Evolutionary conservation across 1,284 basidiomycete species (phyloP).

Genomic region (Trichosporon sp.): DNA sequence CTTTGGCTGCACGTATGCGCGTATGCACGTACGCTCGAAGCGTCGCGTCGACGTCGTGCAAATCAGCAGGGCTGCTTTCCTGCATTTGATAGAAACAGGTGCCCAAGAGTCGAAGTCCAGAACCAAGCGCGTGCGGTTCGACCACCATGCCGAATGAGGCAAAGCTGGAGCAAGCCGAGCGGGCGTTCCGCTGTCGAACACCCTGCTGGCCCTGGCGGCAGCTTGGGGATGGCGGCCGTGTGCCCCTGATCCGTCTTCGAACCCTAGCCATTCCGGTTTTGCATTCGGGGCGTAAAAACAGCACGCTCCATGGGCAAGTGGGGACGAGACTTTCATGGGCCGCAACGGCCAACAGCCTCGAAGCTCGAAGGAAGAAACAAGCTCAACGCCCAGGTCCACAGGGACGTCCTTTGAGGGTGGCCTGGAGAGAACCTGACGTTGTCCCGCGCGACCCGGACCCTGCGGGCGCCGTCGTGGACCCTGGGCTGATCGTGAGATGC

Average conservation of each 20-base stretch:
- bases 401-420: not conserved
- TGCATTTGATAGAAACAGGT: slow-evolving; percentile 3
- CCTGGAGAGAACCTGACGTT: no score
- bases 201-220: not conserved
- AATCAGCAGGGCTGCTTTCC: not conserved
- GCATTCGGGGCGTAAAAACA: not conserved
- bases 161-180: not conserved
- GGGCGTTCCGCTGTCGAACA: not conserved
- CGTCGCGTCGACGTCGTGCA: not conserved
- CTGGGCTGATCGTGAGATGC: slow-evolving; percentile 16
- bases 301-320: not conserved
- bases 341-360: not conserved
- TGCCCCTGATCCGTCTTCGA: not conserved
- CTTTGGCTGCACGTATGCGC: not conserved
- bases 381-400: not conserved
- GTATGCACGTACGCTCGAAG: not conserved
- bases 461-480: not conserved
- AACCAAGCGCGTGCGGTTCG: not conserved
- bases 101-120: not conserved
- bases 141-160: not conserved
- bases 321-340: not conserved
- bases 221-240: not conserved
- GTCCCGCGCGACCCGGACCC: slow-evolving; percentile 19
- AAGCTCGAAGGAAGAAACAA: not conserved
- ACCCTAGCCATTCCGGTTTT: not conserved